Evolutionary conservation across 768 basidiomycete genomes (phyloP), one percentile per base, ranked within the genome.

Genomic region (Gyrodon lividus): DNA sequence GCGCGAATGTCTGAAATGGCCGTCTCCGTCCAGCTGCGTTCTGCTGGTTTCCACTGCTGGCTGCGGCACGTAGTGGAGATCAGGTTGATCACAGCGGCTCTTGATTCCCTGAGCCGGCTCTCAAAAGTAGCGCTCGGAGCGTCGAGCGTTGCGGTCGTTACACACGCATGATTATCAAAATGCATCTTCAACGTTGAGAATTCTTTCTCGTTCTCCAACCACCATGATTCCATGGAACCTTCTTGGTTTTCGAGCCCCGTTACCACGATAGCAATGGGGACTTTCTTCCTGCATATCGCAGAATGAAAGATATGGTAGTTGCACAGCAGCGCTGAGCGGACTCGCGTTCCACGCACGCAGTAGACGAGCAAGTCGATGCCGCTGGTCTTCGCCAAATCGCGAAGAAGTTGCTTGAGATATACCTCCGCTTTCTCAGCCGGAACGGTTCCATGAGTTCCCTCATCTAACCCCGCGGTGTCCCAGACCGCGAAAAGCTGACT

Each of bases 341-440:
- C 64, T 51, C 73, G 62, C 13, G 75, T 68, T n/a, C 68, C 72
- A 6, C 70, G 70, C 56, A 75, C 70, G 39, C 70, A 69, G 56
- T 69, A 77, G 6, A 77, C 54, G 33, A 77, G 70, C 31, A 77
- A 64, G 60, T 64, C 68, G 47, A 77, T 54, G 16, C 76, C 73
- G 9, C 59, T 62, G 28, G 70, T 68, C 33, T 59, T 67, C 24
- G 52, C 55, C 14, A 77, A 62, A 8, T 58, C 65, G 13, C 62
- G 64, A 35, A 79, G 60, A 26, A 79, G 71, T 3, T 56, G 54
- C 41, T 64, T 68, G 48, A 73, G 59, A 20, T 68, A 63, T 6
- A 35, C 48, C 31, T 67, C 58, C n/a, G 69, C 72, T 26, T 60
- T 62, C 24, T 68, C 63, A 1, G 70, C 60, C 4, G 66, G 57